Evolutionary conservation across 768 basidiomycete species (phyloP), one percentile per base, ranked within the genome.

Genomic region (Boletus rubroflammeus): DNA sequence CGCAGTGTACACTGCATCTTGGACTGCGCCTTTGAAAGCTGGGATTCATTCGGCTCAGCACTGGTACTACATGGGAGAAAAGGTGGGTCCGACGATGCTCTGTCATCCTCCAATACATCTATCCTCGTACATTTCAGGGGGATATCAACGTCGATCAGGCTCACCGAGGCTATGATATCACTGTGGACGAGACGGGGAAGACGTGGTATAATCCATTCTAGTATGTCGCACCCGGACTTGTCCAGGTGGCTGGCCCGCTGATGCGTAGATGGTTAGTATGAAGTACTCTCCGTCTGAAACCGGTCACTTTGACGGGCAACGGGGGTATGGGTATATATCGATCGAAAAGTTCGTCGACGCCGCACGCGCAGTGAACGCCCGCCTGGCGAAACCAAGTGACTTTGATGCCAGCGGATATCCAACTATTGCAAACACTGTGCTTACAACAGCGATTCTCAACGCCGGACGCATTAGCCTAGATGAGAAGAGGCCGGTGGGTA

Each of bases 1-100:
- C 1, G 93, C 83, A 2, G 90, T 96, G 1, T 97, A 93, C 74
- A 94, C 94, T 5, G 93, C 94, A 9, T 90, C 88, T 48, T 97
- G 93, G 93, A 94, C 93, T 1, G 93, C 94, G 1, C 94, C 93
- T 17, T 74, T 93, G 55, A 89, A 90, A 67, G 79, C 89, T 21
- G 93, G 93, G n/a, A 80, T 96, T 9, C 93, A 95, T 69, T 86
- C 88, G 8, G 88, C 86, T 38, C 93, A 97, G 65, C 86, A 91
- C 65, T 95, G 90, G 89, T 93, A 95, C 72, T 95, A 94, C 73
- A 91, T 95, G 88, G 93, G 81, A 46, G 88, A 91, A 75, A 95
- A 91, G 78, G 91, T 85, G 50, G 8, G 70, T 53, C 19, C 21
- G 10, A 49, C 23, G 47, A 49, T 45, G n/a, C 5, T 25, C 15